phyloP scores from a whole-genome alignment of 2,329 filamentous ascomycete genomes.

The Chrysosporium keratinophilum region DNA sequence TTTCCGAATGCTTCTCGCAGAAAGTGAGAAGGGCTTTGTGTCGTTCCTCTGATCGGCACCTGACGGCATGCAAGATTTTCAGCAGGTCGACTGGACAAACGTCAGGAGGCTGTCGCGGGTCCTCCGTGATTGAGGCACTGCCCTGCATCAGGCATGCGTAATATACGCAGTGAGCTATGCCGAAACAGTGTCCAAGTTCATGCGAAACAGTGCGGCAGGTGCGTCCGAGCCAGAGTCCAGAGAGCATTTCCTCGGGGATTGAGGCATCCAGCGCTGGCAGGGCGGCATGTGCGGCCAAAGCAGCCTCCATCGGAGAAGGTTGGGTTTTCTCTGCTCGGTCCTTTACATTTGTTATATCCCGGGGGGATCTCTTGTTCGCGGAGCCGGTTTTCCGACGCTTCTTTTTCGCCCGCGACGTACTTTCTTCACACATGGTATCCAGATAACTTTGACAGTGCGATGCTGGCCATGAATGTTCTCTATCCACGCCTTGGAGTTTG shows the following conservation, averaged over 20 bases:
- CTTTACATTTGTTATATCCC: neutral
- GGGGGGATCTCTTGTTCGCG: constrained; percentile 10
- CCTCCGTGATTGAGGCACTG: constrained; percentile 24
- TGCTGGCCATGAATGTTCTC: constrained; percentile 52
- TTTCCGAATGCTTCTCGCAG: constrained; percentile 17
- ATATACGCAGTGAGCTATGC: constrained; percentile 52
- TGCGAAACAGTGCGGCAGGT: constrained; percentile 51
- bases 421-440: constrained; percentile 28
- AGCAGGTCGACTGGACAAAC: constrained; percentile 26
- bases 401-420: constrained; percentile 9
- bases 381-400: constrained; percentile 14
- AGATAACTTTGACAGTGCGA: constrained; percentile 50
- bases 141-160: constrained; percentile 30
- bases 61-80: constrained; percentile 22
- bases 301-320: constrained; percentile 14
- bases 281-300: constrained; percentile 14
- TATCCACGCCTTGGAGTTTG: constrained; percentile 34
- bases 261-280: constrained; percentile 3
- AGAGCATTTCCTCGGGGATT: constrained; percentile 20
- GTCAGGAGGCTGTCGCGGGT: constrained; percentile 27
- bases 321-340: neutral
- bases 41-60: constrained; percentile 12
- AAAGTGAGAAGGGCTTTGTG: constrained; percentile 20
- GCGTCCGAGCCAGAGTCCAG: constrained; percentile 48
- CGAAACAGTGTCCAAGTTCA: constrained; percentile 59